Evolutionary conservation across 2,329 filamentous ascomycete species (phyloP).

Genomic region (Orbilia oligospora): DNA sequence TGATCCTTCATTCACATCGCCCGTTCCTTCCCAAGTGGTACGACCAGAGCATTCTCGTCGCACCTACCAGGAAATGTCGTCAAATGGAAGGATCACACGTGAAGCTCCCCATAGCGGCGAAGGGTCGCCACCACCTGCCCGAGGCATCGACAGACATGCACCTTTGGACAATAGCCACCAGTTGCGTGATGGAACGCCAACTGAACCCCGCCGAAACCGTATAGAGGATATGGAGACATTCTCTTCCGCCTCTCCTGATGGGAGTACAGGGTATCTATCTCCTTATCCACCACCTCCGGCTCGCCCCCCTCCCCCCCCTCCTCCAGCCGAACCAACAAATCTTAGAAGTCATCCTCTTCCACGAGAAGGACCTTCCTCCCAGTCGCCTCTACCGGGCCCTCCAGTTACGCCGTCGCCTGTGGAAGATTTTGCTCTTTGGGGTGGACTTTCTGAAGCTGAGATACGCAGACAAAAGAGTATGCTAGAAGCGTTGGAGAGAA

Average conservation of each 20-base stretch:
- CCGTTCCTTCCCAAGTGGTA: neutral
- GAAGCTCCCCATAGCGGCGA: neutral
- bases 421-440: constrained; percentile 33
- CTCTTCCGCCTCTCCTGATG: neutral
- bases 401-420: neutral
- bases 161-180: neutral
- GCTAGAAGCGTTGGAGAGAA: constrained; percentile 36
- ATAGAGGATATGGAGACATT: neutral
- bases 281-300: neutral
- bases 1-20: neutral
- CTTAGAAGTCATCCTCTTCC: neutral
- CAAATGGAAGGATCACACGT: neutral
- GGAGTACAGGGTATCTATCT: neutral
- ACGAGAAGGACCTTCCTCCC: neutral
- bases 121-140: neutral
- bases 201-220: neutral
- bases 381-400: neutral
- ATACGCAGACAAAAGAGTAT: constrained; percentile 48
- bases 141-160: neutral
- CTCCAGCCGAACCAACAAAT: neutral
- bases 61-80: constrained; percentile 26
- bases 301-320: neutral
- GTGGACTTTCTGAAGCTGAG: constrained; percentile 50
- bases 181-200: neutral
- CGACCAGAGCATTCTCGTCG: neutral